These are phyloP conservation scores for Annulohypoxylon nitens DNA, from an alignment of 495 filamentous ascomycete species.

Conservation along the genomic window DNA sequence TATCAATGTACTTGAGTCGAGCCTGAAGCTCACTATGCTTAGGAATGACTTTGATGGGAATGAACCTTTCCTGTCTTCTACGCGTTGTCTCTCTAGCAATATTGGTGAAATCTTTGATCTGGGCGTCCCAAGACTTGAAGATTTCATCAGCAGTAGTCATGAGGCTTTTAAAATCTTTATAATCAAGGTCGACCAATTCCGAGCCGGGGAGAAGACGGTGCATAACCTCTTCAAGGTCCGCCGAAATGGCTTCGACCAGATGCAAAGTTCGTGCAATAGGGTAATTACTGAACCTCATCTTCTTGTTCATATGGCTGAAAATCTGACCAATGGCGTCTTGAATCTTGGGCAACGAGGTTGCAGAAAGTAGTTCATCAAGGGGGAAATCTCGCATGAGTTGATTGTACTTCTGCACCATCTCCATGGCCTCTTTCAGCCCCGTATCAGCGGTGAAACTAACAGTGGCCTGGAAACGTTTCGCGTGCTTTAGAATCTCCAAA, in stretches of 20 bases:
- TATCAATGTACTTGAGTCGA: constrained; percentile 90
- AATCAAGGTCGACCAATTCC: constrained; percentile 90
- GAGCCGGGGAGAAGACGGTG: constrained; percentile 87
- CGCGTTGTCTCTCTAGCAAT: constrained; percentile 93
- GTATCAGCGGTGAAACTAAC: constrained; percentile 97
- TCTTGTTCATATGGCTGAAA: constrained; percentile 95
- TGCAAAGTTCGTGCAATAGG: constrained; percentile 91
- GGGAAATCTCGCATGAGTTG: constrained; percentile 98
- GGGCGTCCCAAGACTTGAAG: constrained; percentile 93
- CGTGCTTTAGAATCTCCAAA: constrained; percentile 91
- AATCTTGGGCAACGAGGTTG: constrained; percentile 90
- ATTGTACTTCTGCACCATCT: constrained; percentile 98
- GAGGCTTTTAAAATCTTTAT: constrained; percentile 85
- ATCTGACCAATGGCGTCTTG: constrained; percentile 88
- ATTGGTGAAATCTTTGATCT: constrained; percentile 96
- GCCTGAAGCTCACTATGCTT: constrained; percentile 89
- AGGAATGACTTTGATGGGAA: constrained; percentile 93
- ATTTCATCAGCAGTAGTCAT: constrained; percentile 87
- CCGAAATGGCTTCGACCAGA: constrained; percentile 98
- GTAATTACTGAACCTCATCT: constrained; percentile 93
- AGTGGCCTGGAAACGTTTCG: constrained; percentile 95
- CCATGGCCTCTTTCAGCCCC: constrained; percentile 91
- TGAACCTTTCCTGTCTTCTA: constrained; percentile 94
- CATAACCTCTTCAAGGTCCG: constrained; percentile 86
- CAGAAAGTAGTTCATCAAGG: constrained; percentile 91